Conservation (phyloP, 495 filamentous ascomycete species). For the Hypoxylon fuscum region DNA sequence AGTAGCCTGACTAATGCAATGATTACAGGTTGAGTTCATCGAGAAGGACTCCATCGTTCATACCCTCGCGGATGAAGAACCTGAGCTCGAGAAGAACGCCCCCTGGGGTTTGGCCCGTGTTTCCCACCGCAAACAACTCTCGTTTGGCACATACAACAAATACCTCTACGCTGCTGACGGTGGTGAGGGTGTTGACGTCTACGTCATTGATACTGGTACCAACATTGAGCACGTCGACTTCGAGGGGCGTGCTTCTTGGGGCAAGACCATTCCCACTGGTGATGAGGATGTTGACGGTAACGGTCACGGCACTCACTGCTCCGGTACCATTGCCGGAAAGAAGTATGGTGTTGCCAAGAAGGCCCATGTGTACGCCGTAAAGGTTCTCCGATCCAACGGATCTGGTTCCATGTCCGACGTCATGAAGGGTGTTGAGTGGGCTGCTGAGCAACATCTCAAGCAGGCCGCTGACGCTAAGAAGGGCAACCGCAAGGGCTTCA, state of each 20-base stretch:
- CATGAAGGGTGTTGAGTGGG: slow-evolving; percentile 97
- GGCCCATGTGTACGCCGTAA: slow-evolving; percentile 94
- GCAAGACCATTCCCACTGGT: slow-evolving; percentile 87
- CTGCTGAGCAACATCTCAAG: slow-evolving; percentile 79
- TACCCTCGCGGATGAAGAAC: slow-evolving; percentile 57
- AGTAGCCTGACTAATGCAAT: slow-evolving; percentile 21
- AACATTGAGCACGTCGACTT: slow-evolving; percentile 96
- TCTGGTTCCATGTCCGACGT: slow-evolving; percentile 99
- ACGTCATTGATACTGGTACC: slow-evolving; percentile 98
- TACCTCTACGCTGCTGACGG: slow-evolving; percentile 91
- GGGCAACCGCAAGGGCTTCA: slow-evolving; percentile 92
- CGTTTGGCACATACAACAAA: slow-evolving; percentile 95
- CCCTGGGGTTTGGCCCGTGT: slow-evolving; percentile 98
- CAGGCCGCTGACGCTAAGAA: slow-evolving; percentile 78
- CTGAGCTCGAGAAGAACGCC: slow-evolving; percentile 82
- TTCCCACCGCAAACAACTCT: slow-evolving; percentile 87
- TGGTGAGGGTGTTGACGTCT: slow-evolving; percentile 98
- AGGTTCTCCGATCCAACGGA: slow-evolving; percentile 96
- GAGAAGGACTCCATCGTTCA: slow-evolving; percentile 94
- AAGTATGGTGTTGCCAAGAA: slow-evolving; percentile 99
- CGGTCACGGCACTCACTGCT: slow-evolving; percentile 99
- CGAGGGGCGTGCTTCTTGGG: slow-evolving; percentile 93
- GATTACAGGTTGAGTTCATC: slow-evolving; percentile 87
- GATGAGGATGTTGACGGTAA: slow-evolving; percentile 95
- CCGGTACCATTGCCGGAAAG: slow-evolving; percentile 95